A percentile compares a stretch with the other conserved stretches of the same genome.
Evolutionary conservation across 2,329 filamentous ascomycete species (phyloP).

Genomic region (Diplodia seriata): DNA sequence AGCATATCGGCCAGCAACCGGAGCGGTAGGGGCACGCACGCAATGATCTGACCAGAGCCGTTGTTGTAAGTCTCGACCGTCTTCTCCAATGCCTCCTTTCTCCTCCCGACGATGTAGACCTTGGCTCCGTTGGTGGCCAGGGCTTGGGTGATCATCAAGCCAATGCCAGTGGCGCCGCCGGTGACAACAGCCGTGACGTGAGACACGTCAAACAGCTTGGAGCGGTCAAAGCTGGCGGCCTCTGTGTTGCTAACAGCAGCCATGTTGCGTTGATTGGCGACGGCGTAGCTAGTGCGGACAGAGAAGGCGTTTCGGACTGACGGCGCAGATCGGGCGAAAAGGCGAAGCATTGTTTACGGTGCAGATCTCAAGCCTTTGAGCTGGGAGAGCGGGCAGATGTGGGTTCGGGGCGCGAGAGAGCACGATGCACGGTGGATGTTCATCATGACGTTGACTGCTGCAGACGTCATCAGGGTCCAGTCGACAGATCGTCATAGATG

Average conservation of each 20-base stretch:
- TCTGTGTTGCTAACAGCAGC: constrained; percentile 43
- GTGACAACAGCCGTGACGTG: constrained; percentile 56
- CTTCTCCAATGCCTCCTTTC: constrained; percentile 46
- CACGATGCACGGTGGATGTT: neutral
- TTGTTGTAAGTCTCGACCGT: constrained; percentile 56
- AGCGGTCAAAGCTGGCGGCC: constrained; percentile 51
- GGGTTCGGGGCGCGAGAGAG: neutral
- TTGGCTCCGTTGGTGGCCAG: constrained; percentile 46
- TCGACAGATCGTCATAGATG: constrained; percentile 17
- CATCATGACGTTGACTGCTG: constrained; percentile 15
- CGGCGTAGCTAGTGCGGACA: constrained; percentile 31
- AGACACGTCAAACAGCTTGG: constrained; percentile 55
- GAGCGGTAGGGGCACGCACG: constrained; percentile 39
- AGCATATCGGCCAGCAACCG: neutral
- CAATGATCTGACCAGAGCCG: constrained; percentile 57
- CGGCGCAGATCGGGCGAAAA: constrained; percentile 38
- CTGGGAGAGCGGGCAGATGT: neutral
- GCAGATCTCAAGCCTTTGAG: neutral
- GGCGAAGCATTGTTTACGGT: constrained; percentile 42
- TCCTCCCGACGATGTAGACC: constrained; percentile 47
- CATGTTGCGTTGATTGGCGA: constrained; percentile 40
- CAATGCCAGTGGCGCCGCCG: constrained; percentile 56
- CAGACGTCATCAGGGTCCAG: constrained; percentile 30
- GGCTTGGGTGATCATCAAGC: constrained; percentile 48
- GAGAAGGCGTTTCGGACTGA: constrained; percentile 30